Percentiles rank a stretch among this genome's conserved stretches.
Evolutionary conservation across 306 rosid genomes (phyloP).

Genomic region (Lagenaria siceraria): DNA sequence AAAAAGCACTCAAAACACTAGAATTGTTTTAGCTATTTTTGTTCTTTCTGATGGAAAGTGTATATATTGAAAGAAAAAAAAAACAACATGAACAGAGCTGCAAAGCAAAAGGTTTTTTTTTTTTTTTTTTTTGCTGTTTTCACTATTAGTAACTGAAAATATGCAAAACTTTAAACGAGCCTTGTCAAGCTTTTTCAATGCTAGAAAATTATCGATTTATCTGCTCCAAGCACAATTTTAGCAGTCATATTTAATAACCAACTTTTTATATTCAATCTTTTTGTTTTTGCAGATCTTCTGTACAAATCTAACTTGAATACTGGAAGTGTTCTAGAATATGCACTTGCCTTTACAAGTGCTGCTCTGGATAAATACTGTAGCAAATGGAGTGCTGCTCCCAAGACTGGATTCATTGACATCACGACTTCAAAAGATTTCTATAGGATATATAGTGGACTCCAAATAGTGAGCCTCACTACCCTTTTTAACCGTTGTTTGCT

Average conservation of each 20-base stretch:
- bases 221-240: neutral
- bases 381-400: conserved; percentile 92
- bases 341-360: conserved; percentile 96
- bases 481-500: neutral
- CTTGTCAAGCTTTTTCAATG: neutral
- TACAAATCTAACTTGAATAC: conserved; percentile 91
- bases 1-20: neutral
- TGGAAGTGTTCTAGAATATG: conserved; percentile 92
- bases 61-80: neutral
- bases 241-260: neutral
- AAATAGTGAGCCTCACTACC: conserved; percentile 54
- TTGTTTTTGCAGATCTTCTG: conserved; percentile 60
- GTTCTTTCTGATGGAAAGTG: neutral
- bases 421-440: conserved; percentile 93
- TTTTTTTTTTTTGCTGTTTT: neutral
- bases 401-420: conserved; percentile 93
- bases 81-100: neutral
- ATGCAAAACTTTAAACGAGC: neutral
- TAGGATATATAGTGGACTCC: conserved; percentile 94
- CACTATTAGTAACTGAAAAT: neutral
- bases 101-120: neutral
- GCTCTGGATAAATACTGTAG: conserved; percentile 88
- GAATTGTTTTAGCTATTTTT: neutral
- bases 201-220: neutral
- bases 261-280: neutral